phyloP scores from a whole-genome alignment of 1,284 basidiomycete genomes.

The Malassezia cuniculi region DNA sequence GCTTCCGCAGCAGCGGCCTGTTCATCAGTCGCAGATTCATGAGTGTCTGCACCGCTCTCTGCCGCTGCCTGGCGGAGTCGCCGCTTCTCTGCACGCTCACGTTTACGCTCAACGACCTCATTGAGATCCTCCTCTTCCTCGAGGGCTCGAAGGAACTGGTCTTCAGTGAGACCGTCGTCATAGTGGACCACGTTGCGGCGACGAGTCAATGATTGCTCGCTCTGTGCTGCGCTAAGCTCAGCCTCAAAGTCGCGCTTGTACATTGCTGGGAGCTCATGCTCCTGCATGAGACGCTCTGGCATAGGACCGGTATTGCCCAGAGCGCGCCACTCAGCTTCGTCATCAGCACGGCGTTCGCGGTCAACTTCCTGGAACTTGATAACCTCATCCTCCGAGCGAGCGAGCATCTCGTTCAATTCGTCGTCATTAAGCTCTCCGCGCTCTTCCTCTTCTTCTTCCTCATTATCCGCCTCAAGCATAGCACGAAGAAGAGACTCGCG shows the following conservation, averaged over 20 bases:
- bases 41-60: slow-evolving; percentile 1
- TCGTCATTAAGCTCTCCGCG: slow-evolving; percentile 92
- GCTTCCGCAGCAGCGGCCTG: slow-evolving; percentile 11
- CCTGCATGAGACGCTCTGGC: slow-evolving; percentile 66
- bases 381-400: slow-evolving; percentile 69
- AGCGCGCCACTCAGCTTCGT: slow-evolving; percentile 59
- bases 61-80: slow-evolving; percentile 24
- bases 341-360: slow-evolving; percentile 62
- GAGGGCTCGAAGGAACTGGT: slow-evolving; percentile 63
- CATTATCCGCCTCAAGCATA: slow-evolving; percentile 44
- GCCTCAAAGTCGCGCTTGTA: slow-evolving; percentile 60
- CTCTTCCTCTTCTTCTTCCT: slow-evolving; percentile 44
- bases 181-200: slow-evolving; percentile 78
- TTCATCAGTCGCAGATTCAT: slow-evolving; percentile 5
- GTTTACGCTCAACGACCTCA: slow-evolving; percentile 44
- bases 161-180: slow-evolving; percentile 84
- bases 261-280: slow-evolving; percentile 81
- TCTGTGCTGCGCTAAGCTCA: slow-evolving; percentile 48
- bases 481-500: slow-evolving; percentile 83
- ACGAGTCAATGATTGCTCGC: slow-evolving; percentile 61
- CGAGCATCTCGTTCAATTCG: slow-evolving; percentile 85
- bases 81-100: slow-evolving; percentile 41
- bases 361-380: slow-evolving; percentile 75
- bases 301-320: slow-evolving; percentile 54
- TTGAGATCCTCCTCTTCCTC: slow-evolving; percentile 71